Conservation (phyloP, 805 yeast genomes). For the Barnettozyma sp. region DNA sequence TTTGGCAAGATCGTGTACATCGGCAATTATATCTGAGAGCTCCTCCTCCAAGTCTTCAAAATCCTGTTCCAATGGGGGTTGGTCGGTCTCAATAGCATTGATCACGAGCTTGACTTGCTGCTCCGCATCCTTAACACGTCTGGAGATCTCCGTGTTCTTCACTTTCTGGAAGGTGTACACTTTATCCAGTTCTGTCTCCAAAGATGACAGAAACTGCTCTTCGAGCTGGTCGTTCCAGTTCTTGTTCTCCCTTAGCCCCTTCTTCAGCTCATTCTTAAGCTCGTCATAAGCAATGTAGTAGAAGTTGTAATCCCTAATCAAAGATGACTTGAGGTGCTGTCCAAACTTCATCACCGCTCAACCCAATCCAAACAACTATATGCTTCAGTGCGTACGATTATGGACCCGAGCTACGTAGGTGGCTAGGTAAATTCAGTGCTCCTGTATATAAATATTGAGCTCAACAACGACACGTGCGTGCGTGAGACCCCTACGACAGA, state of each 20-base stretch:
- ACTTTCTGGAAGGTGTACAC: conserved; percentile 87
- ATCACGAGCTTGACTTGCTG: conserved; percentile 62
- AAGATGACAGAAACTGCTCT: conserved; percentile 62
- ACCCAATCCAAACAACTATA: too few relatives aligned
- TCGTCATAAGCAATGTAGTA: conserved; percentile 92
- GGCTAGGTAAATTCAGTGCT: too few relatives aligned
- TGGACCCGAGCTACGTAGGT: too few relatives aligned
- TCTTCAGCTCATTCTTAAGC: conserved; percentile 72
- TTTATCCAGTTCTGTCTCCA: conserved; percentile 86
- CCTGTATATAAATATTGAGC: too few relatives aligned
- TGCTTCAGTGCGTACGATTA: too few relatives aligned
- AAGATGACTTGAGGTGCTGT: conserved; percentile 81
- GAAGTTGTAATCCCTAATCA: conserved; percentile 83
- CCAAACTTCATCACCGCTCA: conserved; percentile 89
- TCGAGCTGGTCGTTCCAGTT: conserved; percentile 75
- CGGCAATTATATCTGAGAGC: conserved; percentile 84
- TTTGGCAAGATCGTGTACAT: conserved; percentile 94
- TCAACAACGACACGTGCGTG: too few relatives aligned
- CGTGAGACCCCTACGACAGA: too few relatives aligned
- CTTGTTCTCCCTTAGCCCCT: conserved; percentile 50
- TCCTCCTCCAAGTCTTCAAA: conserved; percentile 72
- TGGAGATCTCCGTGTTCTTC: conserved; percentile 75
- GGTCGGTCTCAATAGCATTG: conserved; percentile 42
- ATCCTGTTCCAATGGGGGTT: conserved; percentile 54
- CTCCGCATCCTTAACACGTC: conserved; percentile 81